Evolutionary conservation across 2,329 filamentous ascomycete species (phyloP).

Genomic region (Lecanicillium sp.): DNA sequence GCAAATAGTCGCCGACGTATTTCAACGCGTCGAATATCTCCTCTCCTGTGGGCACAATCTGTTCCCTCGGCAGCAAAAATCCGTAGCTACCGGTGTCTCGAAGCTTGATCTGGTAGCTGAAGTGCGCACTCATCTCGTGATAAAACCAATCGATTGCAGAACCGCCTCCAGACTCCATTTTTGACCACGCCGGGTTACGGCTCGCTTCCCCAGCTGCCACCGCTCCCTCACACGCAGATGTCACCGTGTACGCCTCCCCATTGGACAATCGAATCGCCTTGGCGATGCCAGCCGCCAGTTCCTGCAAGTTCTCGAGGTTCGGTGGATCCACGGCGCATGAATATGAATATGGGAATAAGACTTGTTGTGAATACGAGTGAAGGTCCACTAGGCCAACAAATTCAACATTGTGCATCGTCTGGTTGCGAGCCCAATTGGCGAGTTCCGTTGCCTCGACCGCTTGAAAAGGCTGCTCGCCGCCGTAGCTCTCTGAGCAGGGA

Average conservation of each 20-base stretch:
- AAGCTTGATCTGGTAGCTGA: constrained; percentile 90
- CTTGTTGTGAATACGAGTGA: constrained; percentile 91
- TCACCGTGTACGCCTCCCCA: constrained; percentile 68
- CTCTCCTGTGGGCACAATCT: constrained; percentile 83
- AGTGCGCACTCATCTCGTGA: constrained; percentile 72
- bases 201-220: constrained; percentile 28
- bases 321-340: constrained; percentile 73
- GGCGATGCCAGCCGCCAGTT: constrained; percentile 78
- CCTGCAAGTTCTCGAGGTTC: constrained; percentile 83
- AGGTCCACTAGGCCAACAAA: constrained; percentile 86
- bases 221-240: constrained; percentile 80
- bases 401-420: constrained; percentile 64
- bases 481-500: constrained; percentile 86
- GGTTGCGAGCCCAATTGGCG: constrained; percentile 74
- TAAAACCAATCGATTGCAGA: constrained; percentile 95
- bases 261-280: constrained; percentile 81
- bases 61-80: constrained; percentile 77
- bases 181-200: constrained; percentile 18
- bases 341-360: constrained; percentile 87
- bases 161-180: constrained; percentile 70
- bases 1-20: constrained; percentile 74
- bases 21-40: constrained; percentile 79
- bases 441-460: constrained; percentile 70
- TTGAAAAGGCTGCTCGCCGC: constrained; percentile 76
- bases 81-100: constrained; percentile 91